These are phyloP conservation scores for Exophiala viscosa DNA, from an alignment of 2,329 filamentous ascomycete genomes.

Conservation along the genomic window DNA sequence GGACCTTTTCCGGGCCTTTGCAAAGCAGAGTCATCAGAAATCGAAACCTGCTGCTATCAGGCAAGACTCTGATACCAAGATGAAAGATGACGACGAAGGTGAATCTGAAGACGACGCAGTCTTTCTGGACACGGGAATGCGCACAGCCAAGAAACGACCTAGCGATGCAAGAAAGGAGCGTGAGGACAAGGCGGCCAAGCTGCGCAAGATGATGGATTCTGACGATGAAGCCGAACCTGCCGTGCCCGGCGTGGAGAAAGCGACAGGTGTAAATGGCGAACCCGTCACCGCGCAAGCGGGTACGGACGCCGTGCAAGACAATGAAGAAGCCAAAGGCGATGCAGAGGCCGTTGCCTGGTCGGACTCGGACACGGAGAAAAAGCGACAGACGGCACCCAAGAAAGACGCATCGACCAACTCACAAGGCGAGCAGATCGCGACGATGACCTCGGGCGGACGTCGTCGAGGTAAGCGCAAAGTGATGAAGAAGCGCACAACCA, in stretches of 20 bases:
- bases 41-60: slow-evolving; percentile 20
- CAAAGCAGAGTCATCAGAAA: slow-evolving; percentile 23
- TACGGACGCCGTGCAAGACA: slow-evolving; percentile 33
- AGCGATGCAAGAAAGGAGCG: slow-evolving; percentile 25
- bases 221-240: slow-evolving; percentile 47
- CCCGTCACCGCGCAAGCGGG: slow-evolving; percentile 14
- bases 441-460: slow-evolving; percentile 56
- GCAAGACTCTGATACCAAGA: slow-evolving; percentile 16
- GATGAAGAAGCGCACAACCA: slow-evolving; percentile 80
- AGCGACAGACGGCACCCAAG: slow-evolving; percentile 35
- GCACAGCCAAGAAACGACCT: slow-evolving; percentile 34
- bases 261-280: slow-evolving; percentile 10
- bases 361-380: slow-evolving; percentile 22
- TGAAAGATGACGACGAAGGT: slow-evolving; percentile 43
- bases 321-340: slow-evolving; percentile 59
- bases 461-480: slow-evolving; percentile 73
- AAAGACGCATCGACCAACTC: slow-evolving; percentile 31
- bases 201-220: slow-evolving; percentile 73
- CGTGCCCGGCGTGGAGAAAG: slow-evolving; percentile 29
- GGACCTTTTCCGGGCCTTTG: slow-evolving; percentile 29
- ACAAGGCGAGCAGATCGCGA: slow-evolving; percentile 34
- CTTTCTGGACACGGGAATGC: slow-evolving; percentile 41
- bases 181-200: slow-evolving; percentile 59
- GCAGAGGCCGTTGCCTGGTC: slow-evolving; percentile 36
- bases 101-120: slow-evolving; percentile 53